Percentiles rank a stretch among this genome's conserved stretches.
These are phyloP conservation scores for Epichloe sylvatica DNA, from an alignment of 2,329 filamentous ascomycete genomes.

Conservation along the genomic window DNA sequence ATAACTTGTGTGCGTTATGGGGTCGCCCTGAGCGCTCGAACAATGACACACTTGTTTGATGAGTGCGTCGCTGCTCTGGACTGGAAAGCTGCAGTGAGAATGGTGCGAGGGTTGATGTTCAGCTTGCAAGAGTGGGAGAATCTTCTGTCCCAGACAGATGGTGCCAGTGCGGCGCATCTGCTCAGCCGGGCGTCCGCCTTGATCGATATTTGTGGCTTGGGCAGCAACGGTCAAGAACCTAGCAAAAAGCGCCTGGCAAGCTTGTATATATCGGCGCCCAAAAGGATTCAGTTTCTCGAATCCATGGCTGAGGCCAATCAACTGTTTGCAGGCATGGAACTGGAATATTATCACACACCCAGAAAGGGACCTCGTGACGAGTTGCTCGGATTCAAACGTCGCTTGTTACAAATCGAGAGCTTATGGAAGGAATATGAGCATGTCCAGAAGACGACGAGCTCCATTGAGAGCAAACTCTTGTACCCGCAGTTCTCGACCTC, in stretches of 20 bases:
- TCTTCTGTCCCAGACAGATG: slow-evolving; percentile 12
- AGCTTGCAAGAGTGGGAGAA: slow-evolving; percentile 14
- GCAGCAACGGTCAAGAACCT: neutral
- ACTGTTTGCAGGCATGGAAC: slow-evolving; percentile 1
- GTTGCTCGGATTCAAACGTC: slow-evolving; percentile 10
- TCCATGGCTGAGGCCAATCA: slow-evolving; percentile 9
- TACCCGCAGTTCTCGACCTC: slow-evolving; percentile 14
- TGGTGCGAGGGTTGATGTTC: slow-evolving; percentile 17
- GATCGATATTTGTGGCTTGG: slow-evolving; percentile 24
- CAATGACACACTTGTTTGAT: slow-evolving; percentile 26
- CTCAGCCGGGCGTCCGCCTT: slow-evolving; percentile 20
- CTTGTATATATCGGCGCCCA: slow-evolving; percentile 13
- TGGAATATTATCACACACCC: neutral
- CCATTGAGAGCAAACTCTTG: slow-evolving; percentile 23
- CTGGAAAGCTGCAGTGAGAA: slow-evolving; percentile 20
- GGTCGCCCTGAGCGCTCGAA: slow-evolving; percentile 17
- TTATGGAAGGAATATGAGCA: slow-evolving; percentile 19
- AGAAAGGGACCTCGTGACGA: neutral
- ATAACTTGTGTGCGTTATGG: slow-evolving; percentile 24
- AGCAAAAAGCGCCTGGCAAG: slow-evolving; percentile 11
- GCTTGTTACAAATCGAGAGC: slow-evolving; percentile 21
- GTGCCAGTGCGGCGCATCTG: slow-evolving; percentile 13
- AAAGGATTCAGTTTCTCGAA: slow-evolving; percentile 13
- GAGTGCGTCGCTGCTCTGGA: slow-evolving; percentile 29
- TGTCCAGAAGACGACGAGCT: slow-evolving; percentile 15